Conservation (phyloP, 2,329 filamentous ascomycete genomes). For the Davidsoniella virescens region DNA sequence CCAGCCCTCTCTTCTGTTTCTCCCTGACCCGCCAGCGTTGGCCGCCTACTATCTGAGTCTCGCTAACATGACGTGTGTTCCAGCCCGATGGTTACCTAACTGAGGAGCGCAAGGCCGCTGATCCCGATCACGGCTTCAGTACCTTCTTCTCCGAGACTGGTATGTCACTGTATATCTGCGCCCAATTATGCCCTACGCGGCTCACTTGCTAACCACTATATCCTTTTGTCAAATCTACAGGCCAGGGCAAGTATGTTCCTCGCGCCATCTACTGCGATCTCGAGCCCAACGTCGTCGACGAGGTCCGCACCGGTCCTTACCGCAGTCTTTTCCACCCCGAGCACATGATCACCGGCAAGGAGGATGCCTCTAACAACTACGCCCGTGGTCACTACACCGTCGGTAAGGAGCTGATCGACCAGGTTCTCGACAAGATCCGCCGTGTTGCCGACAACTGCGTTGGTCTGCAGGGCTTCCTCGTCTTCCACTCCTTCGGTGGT, state of each 20-base stretch:
- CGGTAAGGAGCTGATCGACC: slow-evolving; percentile 97
- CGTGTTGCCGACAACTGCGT: slow-evolving; percentile 95
- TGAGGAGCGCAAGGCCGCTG: slow-evolving; percentile 86
- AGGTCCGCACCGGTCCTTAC: slow-evolving; percentile 95
- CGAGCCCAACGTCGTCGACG: slow-evolving; percentile 98
- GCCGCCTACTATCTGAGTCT: neutral
- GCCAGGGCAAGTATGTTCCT: slow-evolving; percentile 96
- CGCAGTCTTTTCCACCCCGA: slow-evolving; percentile 95
- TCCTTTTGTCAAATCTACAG: slow-evolving; percentile 28
- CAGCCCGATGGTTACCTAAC: slow-evolving; percentile 98
- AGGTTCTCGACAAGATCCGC: slow-evolving; percentile 93
- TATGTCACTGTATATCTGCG: slow-evolving; percentile 27
- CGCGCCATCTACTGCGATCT: slow-evolving; percentile 99
- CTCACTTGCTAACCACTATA: neutral
- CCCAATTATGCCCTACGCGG: neutral
- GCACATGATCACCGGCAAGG: slow-evolving; percentile 99
- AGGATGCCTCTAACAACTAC: slow-evolving; percentile 99
- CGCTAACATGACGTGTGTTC: slow-evolving; percentile 1
- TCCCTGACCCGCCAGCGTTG: neutral
- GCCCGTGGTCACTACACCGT: slow-evolving; percentile 99
- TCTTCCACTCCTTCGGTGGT: slow-evolving; percentile 99
- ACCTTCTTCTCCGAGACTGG: slow-evolving; percentile 99
- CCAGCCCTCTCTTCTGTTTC: neutral
- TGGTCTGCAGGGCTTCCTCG: slow-evolving; percentile 95
- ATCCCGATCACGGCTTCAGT: slow-evolving; percentile 95